These are phyloP conservation scores for Trichoderma lentiforme DNA, from an alignment of 2,329 filamentous ascomycete genomes.

Conservation along the genomic window DNA sequence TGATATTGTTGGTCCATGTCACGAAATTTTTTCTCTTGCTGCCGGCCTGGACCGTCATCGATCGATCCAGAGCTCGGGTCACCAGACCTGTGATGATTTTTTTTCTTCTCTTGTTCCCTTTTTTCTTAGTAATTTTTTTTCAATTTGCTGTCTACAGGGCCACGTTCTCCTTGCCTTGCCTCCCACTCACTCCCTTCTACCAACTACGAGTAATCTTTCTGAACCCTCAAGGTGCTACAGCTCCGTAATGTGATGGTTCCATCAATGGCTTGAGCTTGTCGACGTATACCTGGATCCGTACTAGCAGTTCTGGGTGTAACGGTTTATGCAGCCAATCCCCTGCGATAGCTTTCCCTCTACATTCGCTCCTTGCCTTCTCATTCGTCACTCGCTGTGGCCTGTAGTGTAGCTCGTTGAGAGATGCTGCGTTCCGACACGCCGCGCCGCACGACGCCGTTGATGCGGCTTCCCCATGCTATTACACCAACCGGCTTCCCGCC, in stretches of 20 bases:
- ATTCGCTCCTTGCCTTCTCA: not conserved
- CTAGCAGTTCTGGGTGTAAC: not conserved
- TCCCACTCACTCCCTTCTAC: not conserved
- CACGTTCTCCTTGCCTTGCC: not conserved
- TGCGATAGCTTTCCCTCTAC: not conserved
- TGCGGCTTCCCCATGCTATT: not conserved
- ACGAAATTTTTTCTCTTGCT: not conserved
- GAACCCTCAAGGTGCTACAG: conserved; percentile 3
- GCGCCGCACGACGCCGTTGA: conserved; percentile 8
- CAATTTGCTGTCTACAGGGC: not conserved
- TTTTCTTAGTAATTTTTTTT: not conserved
- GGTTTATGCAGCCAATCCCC: not conserved
- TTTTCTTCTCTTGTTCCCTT: not conserved
- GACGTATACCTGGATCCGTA: not conserved
- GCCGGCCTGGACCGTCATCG: conserved; percentile 13
- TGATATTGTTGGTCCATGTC: conserved; percentile 13
- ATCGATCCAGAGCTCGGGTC: conserved; percentile 8
- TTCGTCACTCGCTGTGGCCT: not conserved
- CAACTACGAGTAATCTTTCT: not conserved
- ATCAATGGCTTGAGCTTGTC: not conserved
- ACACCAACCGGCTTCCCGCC: not conserved
- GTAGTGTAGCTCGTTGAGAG: not conserved
- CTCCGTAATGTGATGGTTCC: not conserved
- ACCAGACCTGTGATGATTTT: conserved; percentile 7
- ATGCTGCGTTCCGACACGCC: conserved; percentile 6